Evolutionary conservation across 2,329 filamentous ascomycete species (phyloP).

Genomic region (Chaetothyriales sp.): DNA sequence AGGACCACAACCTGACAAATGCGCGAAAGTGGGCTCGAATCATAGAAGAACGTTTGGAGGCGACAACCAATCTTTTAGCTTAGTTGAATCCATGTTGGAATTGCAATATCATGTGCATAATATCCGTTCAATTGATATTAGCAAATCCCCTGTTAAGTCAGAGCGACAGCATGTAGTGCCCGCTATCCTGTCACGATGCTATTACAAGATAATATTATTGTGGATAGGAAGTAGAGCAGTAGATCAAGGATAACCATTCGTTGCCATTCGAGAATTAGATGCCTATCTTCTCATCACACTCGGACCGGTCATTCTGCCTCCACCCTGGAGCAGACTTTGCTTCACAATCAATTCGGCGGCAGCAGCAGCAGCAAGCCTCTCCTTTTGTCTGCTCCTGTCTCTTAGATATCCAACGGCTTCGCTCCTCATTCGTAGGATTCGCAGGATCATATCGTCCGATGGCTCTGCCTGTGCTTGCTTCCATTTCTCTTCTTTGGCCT

Average conservation of each 20-base stretch:
- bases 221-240: background rate
- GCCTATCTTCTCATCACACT: constrained; percentile 13
- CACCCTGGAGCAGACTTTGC: constrained; percentile 59
- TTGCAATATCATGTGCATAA: background rate
- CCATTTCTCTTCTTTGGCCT: constrained; percentile 88
- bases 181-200: background rate
- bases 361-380: constrained; percentile 74
- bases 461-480: constrained; percentile 93
- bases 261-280: background rate
- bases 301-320: constrained; percentile 36
- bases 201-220: background rate
- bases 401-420: constrained; percentile 78
- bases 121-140: background rate
- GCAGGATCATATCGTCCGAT: constrained; percentile 92
- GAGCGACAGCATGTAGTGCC: background rate
- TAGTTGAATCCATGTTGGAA: background rate
- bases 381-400: constrained; percentile 83
- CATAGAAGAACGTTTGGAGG: constrained; percentile 11
- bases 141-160: background rate
- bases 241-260: background rate
- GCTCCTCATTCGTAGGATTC: constrained; percentile 86
- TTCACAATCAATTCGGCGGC: constrained; percentile 89
- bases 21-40: constrained; percentile 22
- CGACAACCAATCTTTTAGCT: background rate
- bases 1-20: constrained; percentile 33